These are phyloP conservation scores for Solanum rostratum DNA, from an alignment of 257 asterid species.

Conservation along the genomic window DNA sequence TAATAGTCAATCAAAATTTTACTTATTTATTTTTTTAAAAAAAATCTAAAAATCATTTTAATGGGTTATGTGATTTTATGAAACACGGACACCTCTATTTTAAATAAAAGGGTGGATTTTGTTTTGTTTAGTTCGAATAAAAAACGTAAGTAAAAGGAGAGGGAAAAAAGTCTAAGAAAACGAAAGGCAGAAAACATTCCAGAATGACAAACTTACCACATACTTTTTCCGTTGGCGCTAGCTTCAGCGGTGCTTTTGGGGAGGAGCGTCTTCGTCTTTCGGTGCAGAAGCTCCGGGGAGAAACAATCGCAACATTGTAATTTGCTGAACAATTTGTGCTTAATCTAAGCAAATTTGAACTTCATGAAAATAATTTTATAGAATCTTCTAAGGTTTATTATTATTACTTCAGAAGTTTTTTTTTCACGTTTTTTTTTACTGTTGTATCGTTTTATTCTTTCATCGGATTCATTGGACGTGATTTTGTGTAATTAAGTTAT, in stretches of 20 bases:
- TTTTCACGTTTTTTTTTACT: not conserved
- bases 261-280: not conserved
- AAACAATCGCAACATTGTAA: constrained; percentile 62
- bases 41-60: not conserved
- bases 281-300: constrained; percentile 10
- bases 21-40: no score
- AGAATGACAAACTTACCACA: constrained; percentile 27
- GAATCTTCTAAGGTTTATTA: constrained; percentile 9
- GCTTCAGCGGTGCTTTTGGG: constrained; percentile 13
- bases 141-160: not conserved
- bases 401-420: not conserved
- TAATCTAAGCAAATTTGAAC: constrained; percentile 9
- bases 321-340: constrained; percentile 28
- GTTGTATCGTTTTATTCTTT: not conserved
- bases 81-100: not conserved
- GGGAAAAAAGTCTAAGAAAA: no score
- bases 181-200: no score
- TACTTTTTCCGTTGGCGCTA: constrained; percentile 18
- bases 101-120: not conserved
- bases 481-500: not conserved
- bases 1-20: no score
- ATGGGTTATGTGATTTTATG: not conserved
- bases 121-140: not conserved
- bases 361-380: constrained; percentile 11
- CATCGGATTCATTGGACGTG: not conserved